phyloP scores from a whole-genome alignment of 1,284 basidiomycete genomes.

The Porogramme epimiltina region DNA sequence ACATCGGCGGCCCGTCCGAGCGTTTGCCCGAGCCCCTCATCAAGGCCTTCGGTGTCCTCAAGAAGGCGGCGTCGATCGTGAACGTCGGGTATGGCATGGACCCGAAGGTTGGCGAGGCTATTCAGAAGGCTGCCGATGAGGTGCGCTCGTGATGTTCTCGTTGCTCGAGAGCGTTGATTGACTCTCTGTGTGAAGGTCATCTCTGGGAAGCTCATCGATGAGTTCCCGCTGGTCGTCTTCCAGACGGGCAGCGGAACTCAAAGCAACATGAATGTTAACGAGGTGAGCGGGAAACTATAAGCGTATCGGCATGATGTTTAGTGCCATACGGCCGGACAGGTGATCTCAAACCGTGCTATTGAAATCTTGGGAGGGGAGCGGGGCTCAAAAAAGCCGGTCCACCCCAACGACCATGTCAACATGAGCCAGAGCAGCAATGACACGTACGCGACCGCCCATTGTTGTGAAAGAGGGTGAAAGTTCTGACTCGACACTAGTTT shows the following conservation, averaged over 20 bases:
- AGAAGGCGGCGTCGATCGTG: slow-evolving; percentile 95
- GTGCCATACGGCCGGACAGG: too few species aligned
- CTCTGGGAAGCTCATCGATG: slow-evolving; percentile 89
- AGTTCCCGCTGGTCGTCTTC: slow-evolving; percentile 99
- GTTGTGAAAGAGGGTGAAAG: neutral
- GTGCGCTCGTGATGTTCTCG: slow-evolving; percentile 41
- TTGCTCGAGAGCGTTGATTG: neutral
- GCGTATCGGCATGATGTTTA: neutral
- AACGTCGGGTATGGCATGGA: slow-evolving; percentile 93
- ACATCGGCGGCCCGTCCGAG: slow-evolving; percentile 95
- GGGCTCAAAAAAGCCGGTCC: slow-evolving; percentile 96
- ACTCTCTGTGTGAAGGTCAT: slow-evolving; percentile 68
- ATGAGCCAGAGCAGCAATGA: slow-evolving; percentile 99
- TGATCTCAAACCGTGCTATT: slow-evolving; percentile 98
- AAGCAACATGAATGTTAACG: slow-evolving; percentile 99
- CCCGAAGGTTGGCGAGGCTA: slow-evolving; percentile 86
- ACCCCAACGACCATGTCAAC: slow-evolving; percentile 99
- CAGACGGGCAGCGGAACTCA: slow-evolving; percentile 99
- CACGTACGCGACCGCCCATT: slow-evolving; percentile 59
- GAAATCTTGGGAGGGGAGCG: slow-evolving; percentile 95
- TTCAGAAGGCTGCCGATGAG: slow-evolving; percentile 94
- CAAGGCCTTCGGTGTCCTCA: slow-evolving; percentile 97
- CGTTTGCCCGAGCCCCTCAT: slow-evolving; percentile 93
- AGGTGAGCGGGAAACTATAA: slow-evolving; percentile 48
- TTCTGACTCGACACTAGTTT: slow-evolving; percentile 58